Evolutionary conservation across 1,139 yeast species (phyloP).

Genomic region (Zygosaccharomyces pseudobailii): DNA sequence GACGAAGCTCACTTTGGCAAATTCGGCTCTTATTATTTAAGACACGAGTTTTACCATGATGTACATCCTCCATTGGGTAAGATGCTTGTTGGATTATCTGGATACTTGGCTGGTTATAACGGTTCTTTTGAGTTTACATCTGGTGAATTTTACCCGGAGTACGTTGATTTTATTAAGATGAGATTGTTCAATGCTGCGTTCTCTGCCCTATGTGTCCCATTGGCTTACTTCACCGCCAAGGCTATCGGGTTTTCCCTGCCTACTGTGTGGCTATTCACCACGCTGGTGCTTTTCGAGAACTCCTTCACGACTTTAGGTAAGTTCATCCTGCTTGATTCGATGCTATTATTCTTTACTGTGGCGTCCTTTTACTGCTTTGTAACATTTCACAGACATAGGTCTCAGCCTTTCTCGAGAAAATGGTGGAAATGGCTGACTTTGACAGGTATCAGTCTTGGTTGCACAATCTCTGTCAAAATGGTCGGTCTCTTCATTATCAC

Average conservation of each 20-base stretch:
- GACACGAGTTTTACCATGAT: conserved; percentile 93
- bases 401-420: conserved; percentile 57
- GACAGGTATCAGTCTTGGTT: conserved; percentile 72
- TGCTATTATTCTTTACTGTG: conserved; percentile 88
- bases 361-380: conserved; percentile 73
- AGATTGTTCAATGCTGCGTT: conserved; percentile 89
- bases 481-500: conserved; percentile 76
- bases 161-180: conserved; percentile 85
- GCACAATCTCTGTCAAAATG: conserved; percentile 81
- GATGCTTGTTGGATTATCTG: conserved; percentile 93
- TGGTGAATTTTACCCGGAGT: conserved; percentile 80
- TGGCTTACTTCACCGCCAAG: conserved; percentile 89
- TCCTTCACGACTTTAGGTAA: conserved; percentile 87
- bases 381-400: conserved; percentile 72
- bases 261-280: conserved; percentile 82
- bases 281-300: conserved; percentile 82
- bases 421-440: conserved; percentile 94
- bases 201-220: conserved; percentile 85
- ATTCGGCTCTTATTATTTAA: conserved; percentile 86
- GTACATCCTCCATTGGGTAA: conserved; percentile 99
- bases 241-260: conserved; percentile 76
- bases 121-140: conserved; percentile 95
- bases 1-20: conserved; percentile 97
- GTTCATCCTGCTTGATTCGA: conserved; percentile 91
- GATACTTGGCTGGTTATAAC: conserved; percentile 89